Conservation (phyloP, 176 grass and related monocot species). For the Puya raimondii region DNA sequence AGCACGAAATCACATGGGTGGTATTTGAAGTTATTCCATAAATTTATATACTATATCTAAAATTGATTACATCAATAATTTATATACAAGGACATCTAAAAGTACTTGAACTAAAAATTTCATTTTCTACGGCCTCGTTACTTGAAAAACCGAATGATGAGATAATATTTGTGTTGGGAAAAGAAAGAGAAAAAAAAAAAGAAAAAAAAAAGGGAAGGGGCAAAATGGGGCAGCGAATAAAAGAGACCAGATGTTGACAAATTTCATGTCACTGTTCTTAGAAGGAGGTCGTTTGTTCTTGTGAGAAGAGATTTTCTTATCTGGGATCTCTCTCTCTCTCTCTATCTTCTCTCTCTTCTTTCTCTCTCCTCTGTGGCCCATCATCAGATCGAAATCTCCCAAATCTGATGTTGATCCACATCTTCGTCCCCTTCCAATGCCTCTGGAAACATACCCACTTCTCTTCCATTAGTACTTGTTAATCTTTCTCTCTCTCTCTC, state of each 20-base stretch:
- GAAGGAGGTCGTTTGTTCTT: slow-evolving; percentile 39
- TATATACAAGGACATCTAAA: too few species aligned
- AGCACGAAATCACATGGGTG: too few species aligned
- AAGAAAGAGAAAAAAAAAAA: not conserved
- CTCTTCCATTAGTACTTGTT: slow-evolving; percentile 17
- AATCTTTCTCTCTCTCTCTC: slow-evolving; percentile 19
- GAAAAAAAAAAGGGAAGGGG: not conserved
- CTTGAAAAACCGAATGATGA: slow-evolving; percentile 3
- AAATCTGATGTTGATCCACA: not conserved
- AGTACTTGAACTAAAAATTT: slow-evolving; percentile 21
- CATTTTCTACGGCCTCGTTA: slow-evolving; percentile 33
- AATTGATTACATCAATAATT: too few species aligned
- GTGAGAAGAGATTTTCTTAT: slow-evolving; percentile 18
- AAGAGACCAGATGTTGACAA: slow-evolving; percentile 57
- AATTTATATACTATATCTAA: too few species aligned
- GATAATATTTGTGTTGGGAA: not conserved
- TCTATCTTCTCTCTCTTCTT: slow-evolving; percentile 9
- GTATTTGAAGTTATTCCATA: too few species aligned
- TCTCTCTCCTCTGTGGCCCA: slow-evolving; percentile 1
- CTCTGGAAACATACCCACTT: slow-evolving; percentile 15
- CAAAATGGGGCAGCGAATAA: slow-evolving; percentile 9
- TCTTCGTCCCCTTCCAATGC: slow-evolving; percentile 16
- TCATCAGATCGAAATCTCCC: slow-evolving; percentile 2
- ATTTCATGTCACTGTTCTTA: slow-evolving; percentile 59
- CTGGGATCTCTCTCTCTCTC: slow-evolving; percentile 19